Evolutionary conservation across 2,329 filamentous ascomycete species (phyloP).

Genomic region (Eutypa lata): DNA sequence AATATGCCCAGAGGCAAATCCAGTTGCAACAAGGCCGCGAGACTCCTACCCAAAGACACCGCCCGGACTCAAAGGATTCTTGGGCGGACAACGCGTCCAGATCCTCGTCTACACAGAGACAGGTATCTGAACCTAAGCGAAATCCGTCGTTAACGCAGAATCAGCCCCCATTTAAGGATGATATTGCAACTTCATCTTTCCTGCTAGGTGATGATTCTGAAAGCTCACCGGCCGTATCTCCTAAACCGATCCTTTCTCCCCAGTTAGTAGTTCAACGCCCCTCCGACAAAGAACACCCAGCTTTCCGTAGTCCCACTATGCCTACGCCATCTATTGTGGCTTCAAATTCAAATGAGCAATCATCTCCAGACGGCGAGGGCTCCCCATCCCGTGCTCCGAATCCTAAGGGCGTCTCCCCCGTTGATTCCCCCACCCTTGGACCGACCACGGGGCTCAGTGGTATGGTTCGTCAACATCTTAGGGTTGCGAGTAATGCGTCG

Average conservation of each 20-base stretch:
- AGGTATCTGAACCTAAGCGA: conserved; percentile 28
- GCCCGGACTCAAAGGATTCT: conserved; percentile 44
- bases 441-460: conserved; percentile 67
- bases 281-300: conserved; percentile 52
- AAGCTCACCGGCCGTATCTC: conserved; percentile 20
- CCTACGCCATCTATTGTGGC: conserved; percentile 40
- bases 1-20: conserved; percentile 77
- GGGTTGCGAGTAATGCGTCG: conserved; percentile 76
- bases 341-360: conserved; percentile 27
- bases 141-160: conserved; percentile 20
- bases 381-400: conserved; percentile 14
- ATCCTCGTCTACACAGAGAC: conserved; percentile 42
- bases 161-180: conserved; percentile 31
- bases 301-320: conserved; percentile 44
- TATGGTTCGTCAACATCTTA: conserved; percentile 80
- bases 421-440: conserved; percentile 78
- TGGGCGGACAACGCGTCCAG: conserved; percentile 39
- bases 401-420: conserved; percentile 27
- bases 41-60: conserved; percentile 48
- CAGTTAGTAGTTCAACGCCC: conserved; percentile 44
- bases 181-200: conserved; percentile 36
- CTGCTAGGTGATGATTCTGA: conserved; percentile 41
- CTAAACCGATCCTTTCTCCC: conserved; percentile 24
- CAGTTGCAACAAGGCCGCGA: conserved; percentile 76
- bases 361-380: conserved; percentile 22